Base-by-base conservation (phyloP, 352 stramenopile species). In the Pythium coloratum region DNA sequence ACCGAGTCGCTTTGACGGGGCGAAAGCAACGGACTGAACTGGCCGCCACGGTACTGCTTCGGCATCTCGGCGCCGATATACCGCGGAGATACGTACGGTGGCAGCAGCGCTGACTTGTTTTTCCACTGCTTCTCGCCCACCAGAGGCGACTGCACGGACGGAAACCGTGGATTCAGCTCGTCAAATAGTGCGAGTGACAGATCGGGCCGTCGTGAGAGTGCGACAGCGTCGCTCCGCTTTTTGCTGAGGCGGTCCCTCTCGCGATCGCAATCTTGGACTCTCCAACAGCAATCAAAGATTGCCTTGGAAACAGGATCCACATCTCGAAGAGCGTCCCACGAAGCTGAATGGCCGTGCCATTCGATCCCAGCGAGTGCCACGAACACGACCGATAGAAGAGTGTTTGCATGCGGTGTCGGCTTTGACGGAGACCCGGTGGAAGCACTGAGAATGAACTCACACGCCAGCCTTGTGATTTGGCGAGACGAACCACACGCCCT, bases 101-200 rank as follows among this genome's bases (percentile, higher is more conserved):
- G 75, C 6, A 90, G 59, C 40, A 90, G 33, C 9, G 72, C 66
- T 0, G 78, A 79, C 49, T 78, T 76, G 54, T 78, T 75, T 44
- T 82, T 76, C 82, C 82, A 90, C 68, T 89, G 80, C 59, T 73
- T 72, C 2, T 80, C 77, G 34, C 51, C 62, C 30, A 78, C 62
- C 38, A 74, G 69, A 13, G 77, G 77, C 8, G 77, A 76, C 14
- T 80, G 71, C n/a, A 88, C 72, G 0, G 82, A 90, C 20, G 82
- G 82, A 42, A 90, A 90, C 3, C 78, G 78, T 24, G 82, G 80
- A 33, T 90, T 90, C 10, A 87, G 68, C 56, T 90, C 75, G 9
- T 82, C 70, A 61, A 77, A 89, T 7, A 76, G 30, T 0, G 57
- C 64, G 5, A 82, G 55, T 12, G 71, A 64, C 3, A 57, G 5